Percentiles rank a stretch among this genome's conserved stretches.
Evolutionary conservation across 2,329 filamentous ascomycete genomes (phyloP).

Genomic region (Claviceps purpurea): DNA sequence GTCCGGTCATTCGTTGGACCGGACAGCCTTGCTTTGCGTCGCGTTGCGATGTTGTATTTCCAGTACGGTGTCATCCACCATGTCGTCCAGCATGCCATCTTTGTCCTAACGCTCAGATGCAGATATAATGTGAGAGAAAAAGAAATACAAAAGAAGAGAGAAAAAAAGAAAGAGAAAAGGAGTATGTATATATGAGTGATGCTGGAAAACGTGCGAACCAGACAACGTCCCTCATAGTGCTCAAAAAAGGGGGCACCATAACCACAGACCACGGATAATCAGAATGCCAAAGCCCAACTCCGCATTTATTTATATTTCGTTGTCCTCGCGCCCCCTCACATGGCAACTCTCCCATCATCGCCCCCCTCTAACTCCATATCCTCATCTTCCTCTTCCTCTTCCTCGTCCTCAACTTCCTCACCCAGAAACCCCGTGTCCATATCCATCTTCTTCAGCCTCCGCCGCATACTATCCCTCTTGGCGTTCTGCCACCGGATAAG

Average conservation of each 20-base stretch:
- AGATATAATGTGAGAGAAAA: background rate
- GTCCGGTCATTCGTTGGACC: no score
- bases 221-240: background rate
- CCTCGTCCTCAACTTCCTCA: constrained; percentile 51
- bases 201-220: background rate
- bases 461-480: constrained; percentile 69
- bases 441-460: constrained; percentile 54
- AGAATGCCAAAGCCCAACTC: no score
- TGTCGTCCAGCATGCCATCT: background rate
- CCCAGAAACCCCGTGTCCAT: constrained; percentile 74
- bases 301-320: no score
- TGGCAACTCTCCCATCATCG: constrained; percentile 16
- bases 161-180: background rate
- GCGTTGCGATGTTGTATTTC: background rate
- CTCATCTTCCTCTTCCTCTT: constrained; percentile 36
- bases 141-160: background rate
- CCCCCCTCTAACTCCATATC: constrained; percentile 28
- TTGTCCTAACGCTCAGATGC: background rate
- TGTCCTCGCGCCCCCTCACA: background rate
- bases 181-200: background rate
- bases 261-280: background rate
- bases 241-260: background rate
- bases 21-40: no score
- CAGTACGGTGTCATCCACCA: no score
- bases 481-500: constrained; percentile 83